Evolutionary conservation across 2,329 filamentous ascomycete species (phyloP), one percentile per base, ranked within the genome.

Genomic region (Colletotrichum liaoningense): DNA sequence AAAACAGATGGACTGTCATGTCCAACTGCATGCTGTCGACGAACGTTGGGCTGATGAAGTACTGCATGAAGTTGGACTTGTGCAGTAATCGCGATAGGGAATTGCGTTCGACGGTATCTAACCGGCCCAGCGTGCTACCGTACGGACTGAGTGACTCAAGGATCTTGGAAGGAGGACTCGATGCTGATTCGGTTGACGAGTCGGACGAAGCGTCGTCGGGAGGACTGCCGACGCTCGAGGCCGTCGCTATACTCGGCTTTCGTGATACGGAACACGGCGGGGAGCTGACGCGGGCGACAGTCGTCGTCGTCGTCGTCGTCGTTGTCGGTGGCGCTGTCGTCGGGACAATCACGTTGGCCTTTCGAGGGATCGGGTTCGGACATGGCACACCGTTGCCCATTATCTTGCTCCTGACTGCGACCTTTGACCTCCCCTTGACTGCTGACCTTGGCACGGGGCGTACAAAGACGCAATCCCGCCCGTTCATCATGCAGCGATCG

Each of bases 391-490:
- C 63, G 16, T 42, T 19, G 67, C 59, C 35, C 70, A 70, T 70
- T 19, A 65, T 70, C 70, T 73, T 73, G 60, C 28, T 73, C 26
- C 70, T 49, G 0, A 73, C 56, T 6, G 70, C 70, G 1, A 73
- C 22, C 33, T 73, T 73, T 7, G 70, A 73, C 12, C 70, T 59
- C 14, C 70, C 70, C 35, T 70, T 73, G 35, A 73, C 70, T 33
- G 70, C 70, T 9, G 70, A 73, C 28, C 70, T 60, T 11, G 70
- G 70, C 70, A 73, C 70, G 46, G 70, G 70, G 46, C 70, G 70
- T 16, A 73, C 73, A 14, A 75, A 75, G 63, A 75, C 71, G 56
- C 73, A 75, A 35, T 75, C 73, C 57, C 73, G 66, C 52, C 73
- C 71, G n/a, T 71, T 74, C 52, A 70, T 64, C 30, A 74, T 49